phyloP scores from a whole-genome alignment of 164 flowering plant genomes.

The Brasenia schreberi region DNA sequence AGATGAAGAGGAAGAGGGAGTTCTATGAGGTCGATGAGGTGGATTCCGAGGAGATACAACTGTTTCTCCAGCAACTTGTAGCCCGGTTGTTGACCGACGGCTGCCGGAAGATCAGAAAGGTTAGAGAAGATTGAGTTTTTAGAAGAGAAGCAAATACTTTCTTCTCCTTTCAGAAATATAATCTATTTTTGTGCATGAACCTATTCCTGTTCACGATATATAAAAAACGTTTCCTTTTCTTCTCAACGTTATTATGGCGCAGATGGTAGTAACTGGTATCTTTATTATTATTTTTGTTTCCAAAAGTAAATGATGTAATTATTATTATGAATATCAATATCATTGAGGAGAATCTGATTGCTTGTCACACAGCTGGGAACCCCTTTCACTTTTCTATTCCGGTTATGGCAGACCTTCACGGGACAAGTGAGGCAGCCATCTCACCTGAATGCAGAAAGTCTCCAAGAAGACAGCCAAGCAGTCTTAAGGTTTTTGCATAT shows the following conservation, averaged over 20 bases:
- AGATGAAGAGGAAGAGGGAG: not conserved
- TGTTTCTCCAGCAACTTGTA: not conserved
- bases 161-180: not conserved
- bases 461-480: too few relatives aligned
- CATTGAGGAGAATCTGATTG: too few relatives aligned
- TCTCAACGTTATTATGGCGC: not conserved
- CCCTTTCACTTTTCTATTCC: too few relatives aligned
- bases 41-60: not conserved
- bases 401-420: too few relatives aligned
- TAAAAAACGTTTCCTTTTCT: not conserved
- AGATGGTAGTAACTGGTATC: too few relatives aligned
- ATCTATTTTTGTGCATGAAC: not conserved
- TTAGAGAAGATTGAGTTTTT: not conserved
- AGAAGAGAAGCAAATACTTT: not conserved
- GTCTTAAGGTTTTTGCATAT: too few relatives aligned
- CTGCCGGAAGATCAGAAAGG: not conserved
- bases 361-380: too few relatives aligned
- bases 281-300: too few relatives aligned
- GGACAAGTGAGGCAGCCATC: too few relatives aligned
- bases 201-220: not conserved
- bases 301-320: too few relatives aligned
- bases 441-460: too few relatives aligned
- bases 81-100: not conserved
- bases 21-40: not conserved
- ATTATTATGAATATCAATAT: too few relatives aligned